phyloP scores from a whole-genome alignment of 2,329 filamentous ascomycete species.

The Purpureocillium takamizusanense region DNA sequence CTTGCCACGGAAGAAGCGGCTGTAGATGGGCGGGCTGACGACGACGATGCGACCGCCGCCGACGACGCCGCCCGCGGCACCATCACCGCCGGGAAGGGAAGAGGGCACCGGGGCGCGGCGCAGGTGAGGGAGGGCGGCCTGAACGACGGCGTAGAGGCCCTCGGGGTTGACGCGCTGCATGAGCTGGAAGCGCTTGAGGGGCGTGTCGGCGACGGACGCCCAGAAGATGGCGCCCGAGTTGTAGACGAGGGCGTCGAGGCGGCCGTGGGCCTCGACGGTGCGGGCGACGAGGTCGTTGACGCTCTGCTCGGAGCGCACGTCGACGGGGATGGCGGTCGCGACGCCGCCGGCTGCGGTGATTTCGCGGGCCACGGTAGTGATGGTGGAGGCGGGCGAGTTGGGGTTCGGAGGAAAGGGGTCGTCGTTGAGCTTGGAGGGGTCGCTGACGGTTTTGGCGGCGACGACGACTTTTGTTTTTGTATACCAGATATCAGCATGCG shows the following conservation, averaged over 20 bases:
- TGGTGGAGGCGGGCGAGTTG: conserved; percentile 66
- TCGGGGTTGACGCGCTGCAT: conserved; percentile 70
- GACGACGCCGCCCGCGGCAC: conserved; percentile 11
- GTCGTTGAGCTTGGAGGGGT: conserved; percentile 41
- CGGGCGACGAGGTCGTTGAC: conserved; percentile 50
- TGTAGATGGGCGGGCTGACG: conserved; percentile 78
- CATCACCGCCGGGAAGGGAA: too few relatives aligned
- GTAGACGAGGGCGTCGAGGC: conserved; percentile 69
- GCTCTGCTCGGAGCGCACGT: conserved; percentile 56
- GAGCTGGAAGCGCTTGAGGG: conserved; percentile 65
- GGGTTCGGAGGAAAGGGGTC: conserved; percentile 64
- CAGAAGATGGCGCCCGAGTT: conserved; percentile 84
- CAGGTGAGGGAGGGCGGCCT: conserved; percentile 61
- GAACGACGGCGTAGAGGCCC: conserved; percentile 65
- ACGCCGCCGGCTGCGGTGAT: conserved; percentile 56
- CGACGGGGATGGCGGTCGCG: conserved; percentile 59
- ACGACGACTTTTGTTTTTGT: conserved; percentile 62
- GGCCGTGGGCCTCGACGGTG: conserved; percentile 48
- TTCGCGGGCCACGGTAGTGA: conserved; percentile 70
- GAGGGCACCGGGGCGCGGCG: background rate
- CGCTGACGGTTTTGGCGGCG: conserved; percentile 64
- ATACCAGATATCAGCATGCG: background rate
- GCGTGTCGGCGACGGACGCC: conserved; percentile 64
- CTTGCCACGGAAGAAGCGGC: conserved; percentile 76
- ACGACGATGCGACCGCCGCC: conserved; percentile 59